Percentiles rank a stretch among this genome's conserved stretches.
These are phyloP conservation scores for Taphrina flavorubra DNA, from an alignment of 1,139 yeast genomes.

Conservation along the genomic window DNA sequence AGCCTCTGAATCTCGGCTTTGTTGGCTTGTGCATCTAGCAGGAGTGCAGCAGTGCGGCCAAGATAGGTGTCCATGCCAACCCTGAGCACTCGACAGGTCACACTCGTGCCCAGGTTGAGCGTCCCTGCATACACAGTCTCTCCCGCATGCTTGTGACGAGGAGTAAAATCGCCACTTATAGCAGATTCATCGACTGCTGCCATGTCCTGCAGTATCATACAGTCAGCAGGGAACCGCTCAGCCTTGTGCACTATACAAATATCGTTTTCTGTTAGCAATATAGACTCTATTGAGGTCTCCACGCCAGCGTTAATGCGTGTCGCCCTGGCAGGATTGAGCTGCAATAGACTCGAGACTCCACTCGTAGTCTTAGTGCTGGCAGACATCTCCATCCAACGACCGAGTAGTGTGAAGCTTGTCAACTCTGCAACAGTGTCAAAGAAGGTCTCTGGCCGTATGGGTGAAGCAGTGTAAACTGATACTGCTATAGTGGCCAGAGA, in stretches of 20 bases:
- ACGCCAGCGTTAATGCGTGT: constrained; percentile 59
- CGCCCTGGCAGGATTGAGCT: constrained; percentile 80
- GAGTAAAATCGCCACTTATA: constrained; percentile 85
- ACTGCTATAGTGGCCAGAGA: constrained; percentile 66
- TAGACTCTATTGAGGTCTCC: constrained; percentile 56
- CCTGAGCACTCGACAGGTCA: constrained; percentile 69
- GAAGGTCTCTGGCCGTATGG: constrained; percentile 68
- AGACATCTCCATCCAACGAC: constrained; percentile 86
- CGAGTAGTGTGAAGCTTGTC: constrained; percentile 78
- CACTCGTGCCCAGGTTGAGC: constrained; percentile 71
- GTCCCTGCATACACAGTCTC: constrained; percentile 86
- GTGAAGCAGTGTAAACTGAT: constrained; percentile 54
- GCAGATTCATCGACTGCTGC: constrained; percentile 86
- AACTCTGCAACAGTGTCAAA: constrained; percentile 91
- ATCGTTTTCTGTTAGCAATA: constrained; percentile 76
- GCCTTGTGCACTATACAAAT: constrained; percentile 83
- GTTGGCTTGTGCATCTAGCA: constrained; percentile 84
- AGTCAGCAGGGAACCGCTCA: constrained; percentile 89
- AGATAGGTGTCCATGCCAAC: constrained; percentile 86
- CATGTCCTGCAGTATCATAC: constrained; percentile 72
- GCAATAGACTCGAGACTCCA: constrained; percentile 77
- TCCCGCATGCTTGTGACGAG: constrained; percentile 67
- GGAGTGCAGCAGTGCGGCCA: constrained; percentile 81
- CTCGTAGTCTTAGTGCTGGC: constrained; percentile 94
- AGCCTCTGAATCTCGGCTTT: constrained; percentile 89